Evolutionary conservation across 2,329 filamentous ascomycete species (phyloP).

Genomic region (Cryphonectria nitschkei): DNA sequence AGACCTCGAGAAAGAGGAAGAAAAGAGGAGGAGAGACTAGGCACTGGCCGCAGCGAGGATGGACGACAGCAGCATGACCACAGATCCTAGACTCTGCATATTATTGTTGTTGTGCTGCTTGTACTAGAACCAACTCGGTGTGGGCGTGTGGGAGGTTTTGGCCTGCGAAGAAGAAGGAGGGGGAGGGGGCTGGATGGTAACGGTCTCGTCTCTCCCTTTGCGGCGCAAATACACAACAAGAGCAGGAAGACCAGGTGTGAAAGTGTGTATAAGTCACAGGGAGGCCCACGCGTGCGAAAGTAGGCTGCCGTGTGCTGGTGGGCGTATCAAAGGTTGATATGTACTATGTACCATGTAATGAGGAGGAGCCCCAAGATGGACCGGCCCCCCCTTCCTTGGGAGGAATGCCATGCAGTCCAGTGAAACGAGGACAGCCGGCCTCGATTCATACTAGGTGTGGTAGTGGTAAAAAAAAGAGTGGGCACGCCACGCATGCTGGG

Average conservation of each 20-base stretch:
- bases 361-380: neutral
- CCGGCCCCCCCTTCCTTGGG: constrained; percentile 15
- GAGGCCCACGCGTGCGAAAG: constrained; percentile 7
- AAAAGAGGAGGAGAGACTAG: constrained; percentile 13
- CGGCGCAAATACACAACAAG: neutral
- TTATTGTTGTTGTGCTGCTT: neutral
- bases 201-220: constrained; percentile 2
- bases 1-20: constrained; percentile 11
- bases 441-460: neutral
- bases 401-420: constrained; percentile 25
- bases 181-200: constrained; percentile 6
- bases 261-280: neutral
- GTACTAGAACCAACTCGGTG: neutral
- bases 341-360: constrained; percentile 14
- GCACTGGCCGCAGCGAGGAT: constrained; percentile 18
- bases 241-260: neutral
- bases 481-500: constrained; percentile 24
- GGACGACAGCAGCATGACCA: constrained; percentile 13
- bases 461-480: constrained; percentile 10
- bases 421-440: constrained; percentile 23
- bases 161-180: constrained; percentile 21
- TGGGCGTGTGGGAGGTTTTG: constrained; percentile 4
- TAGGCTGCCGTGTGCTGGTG: neutral
- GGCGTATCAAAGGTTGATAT: constrained; percentile 23
- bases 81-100: constrained; percentile 26